These are phyloP conservation scores for Graphilbum fragrans DNA, from an alignment of 2,329 filamentous ascomycete genomes.

Conservation along the genomic window DNA sequence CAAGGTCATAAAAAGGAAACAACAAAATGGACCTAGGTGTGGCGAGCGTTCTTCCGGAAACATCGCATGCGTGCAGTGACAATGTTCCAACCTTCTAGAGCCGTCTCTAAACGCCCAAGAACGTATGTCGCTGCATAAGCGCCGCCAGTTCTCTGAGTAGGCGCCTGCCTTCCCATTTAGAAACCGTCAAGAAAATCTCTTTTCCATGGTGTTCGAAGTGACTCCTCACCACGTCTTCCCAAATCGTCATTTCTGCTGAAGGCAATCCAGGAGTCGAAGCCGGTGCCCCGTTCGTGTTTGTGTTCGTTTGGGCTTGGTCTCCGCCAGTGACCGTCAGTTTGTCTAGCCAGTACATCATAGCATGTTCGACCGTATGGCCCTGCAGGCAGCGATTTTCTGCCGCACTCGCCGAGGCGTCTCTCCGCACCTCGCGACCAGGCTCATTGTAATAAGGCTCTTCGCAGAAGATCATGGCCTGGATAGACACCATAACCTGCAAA, in stretches of 20 bases:
- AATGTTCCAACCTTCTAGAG: conserved; percentile 3
- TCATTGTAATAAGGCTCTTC: conserved; percentile 43
- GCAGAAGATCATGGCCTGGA: conserved; percentile 45
- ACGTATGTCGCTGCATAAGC: not conserved
- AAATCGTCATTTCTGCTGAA: conserved; percentile 11
- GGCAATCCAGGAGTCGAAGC: too few species aligned
- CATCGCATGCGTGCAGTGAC: too few species aligned
- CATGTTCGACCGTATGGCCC: conserved; percentile 15
- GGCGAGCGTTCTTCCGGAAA: too few species aligned
- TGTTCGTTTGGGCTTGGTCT: not conserved
- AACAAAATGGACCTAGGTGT: too few species aligned
- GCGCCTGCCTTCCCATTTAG: conserved; percentile 7
- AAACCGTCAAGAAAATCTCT: conserved; percentile 9
- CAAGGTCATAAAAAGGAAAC: too few species aligned
- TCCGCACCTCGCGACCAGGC: conserved; percentile 24
- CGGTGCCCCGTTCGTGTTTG: too few species aligned
- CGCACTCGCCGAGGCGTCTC: conserved; percentile 10
- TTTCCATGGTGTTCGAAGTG: conserved; percentile 13
- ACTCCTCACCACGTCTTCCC: conserved; percentile 13
- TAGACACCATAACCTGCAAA: conserved; percentile 39
- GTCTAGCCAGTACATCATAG: conserved; percentile 17
- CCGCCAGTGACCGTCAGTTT: conserved; percentile 7
- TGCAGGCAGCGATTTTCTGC: conserved; percentile 19
- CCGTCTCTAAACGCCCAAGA: conserved; percentile 18
- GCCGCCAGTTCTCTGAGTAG: not conserved